These are phyloP conservation scores for Neurospora sp. DNA, from an alignment of 495 filamentous ascomycete genomes.

Conservation along the genomic window DNA sequence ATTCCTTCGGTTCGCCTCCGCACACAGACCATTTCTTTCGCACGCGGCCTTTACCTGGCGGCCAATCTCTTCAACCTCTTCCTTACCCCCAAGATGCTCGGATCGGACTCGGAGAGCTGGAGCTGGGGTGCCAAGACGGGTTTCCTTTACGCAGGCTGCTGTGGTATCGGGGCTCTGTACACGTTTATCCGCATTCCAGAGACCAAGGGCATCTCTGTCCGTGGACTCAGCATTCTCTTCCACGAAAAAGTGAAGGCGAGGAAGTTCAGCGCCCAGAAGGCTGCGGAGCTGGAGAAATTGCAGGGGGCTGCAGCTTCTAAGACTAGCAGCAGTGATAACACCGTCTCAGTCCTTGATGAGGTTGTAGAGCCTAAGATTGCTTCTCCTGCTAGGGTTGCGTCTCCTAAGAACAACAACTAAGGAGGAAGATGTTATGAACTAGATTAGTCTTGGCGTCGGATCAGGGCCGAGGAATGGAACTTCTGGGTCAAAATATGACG, in stretches of 20 bases:
- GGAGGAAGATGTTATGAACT: background rate
- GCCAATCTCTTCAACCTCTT: constrained; percentile 34
- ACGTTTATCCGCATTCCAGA: constrained; percentile 32
- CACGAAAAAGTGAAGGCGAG: constrained; percentile 35
- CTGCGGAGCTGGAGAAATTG: constrained; percentile 3
- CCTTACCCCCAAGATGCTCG: constrained; percentile 40
- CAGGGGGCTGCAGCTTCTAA: background rate
- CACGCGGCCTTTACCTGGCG: constrained; percentile 47
- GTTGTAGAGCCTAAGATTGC: background rate
- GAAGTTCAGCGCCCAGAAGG: constrained; percentile 27
- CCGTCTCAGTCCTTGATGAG: background rate
- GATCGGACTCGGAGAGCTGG: constrained; percentile 31
- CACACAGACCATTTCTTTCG: constrained; percentile 45
- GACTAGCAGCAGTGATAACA: background rate
- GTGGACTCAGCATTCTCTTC: constrained; percentile 51
- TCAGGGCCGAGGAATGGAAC: background rate
- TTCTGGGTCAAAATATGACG: background rate
- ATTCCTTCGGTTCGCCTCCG: constrained; percentile 43
- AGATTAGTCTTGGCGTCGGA: background rate
- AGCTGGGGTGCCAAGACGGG: constrained; percentile 41
- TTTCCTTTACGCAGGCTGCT: constrained; percentile 48
- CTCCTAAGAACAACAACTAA: background rate
- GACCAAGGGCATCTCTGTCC: constrained; percentile 40
- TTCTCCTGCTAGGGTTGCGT: background rate
- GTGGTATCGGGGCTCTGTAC: constrained; percentile 32